Evolutionary conservation across 192 early-diverging fungal genomes (phyloP), one percentile per base, ranked within the genome.

Genomic region (Coemansia sp.): DNA sequence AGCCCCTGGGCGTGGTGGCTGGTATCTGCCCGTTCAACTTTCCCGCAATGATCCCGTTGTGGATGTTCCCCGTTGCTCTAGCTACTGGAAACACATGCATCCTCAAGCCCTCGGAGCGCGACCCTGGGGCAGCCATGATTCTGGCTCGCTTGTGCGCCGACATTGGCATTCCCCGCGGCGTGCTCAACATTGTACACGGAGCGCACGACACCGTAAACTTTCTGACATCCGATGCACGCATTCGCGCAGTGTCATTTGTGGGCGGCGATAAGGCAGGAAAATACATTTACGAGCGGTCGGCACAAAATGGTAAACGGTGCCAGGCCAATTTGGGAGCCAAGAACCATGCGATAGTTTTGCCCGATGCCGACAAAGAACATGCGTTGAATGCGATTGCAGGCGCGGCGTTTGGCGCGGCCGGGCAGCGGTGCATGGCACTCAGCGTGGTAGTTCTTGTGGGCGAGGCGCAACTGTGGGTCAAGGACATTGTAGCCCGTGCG

Each of bases 11-110:
- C 61, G 96, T 98, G 25, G 88, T 91, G 48, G 94, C 86, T 37
- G 96, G 96, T 55, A 95, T 98, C 61, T 88, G 88, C 64, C 94
- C 96, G 47, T 98, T 98, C 85, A 98, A 98, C 74, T 98, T 98
- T 79, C 96, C 96, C 4, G 96, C 94, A 38, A 96, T 95, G 94
- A 89, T 90, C 47, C 89, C 88, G 55, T 77, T 93, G 64, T 98
- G 96, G 96, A 92, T 98, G 86, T 94, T 98, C 85, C 96, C 96
- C 12, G 79, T 96, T 17, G 93, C 96, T 54, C 89, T 94, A 71
- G 96, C 91, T 46, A 86, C 85, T 24, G 96, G 96, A 49, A 98
- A 98, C 82, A 92, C 96, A 0, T 86, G 86, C 63, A 42, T 98
- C 14, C 84, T 98, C 48, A 98, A 98, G 82, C 96, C 96, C 24